phyloP scores from a whole-genome alignment of 805 yeast species.

The Torulaspora microellipsoides region DNA sequence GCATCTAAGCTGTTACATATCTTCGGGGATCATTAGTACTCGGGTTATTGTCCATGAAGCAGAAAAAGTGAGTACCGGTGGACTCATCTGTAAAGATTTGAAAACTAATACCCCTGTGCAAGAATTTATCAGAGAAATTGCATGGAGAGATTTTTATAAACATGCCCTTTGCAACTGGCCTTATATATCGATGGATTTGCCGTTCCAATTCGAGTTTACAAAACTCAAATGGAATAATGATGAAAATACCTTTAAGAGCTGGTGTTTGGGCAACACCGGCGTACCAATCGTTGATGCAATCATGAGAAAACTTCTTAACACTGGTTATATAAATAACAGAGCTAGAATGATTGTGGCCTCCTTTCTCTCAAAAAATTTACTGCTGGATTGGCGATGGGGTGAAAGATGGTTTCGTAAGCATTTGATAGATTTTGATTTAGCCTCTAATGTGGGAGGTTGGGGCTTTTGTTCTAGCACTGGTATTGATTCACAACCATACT shows the following conservation, averaged over 20 bases:
- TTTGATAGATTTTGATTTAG: constrained; percentile 49
- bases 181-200: constrained; percentile 45
- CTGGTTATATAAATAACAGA: constrained; percentile 52
- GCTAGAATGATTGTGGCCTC: constrained; percentile 52
- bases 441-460: constrained; percentile 58
- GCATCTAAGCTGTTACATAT: constrained; percentile 42
- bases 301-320: constrained; percentile 48
- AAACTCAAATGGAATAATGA: constrained; percentile 44
- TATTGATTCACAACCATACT: constrained; percentile 53
- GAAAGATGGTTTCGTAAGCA: constrained; percentile 47
- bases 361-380: constrained; percentile 46
- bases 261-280: constrained; percentile 55
- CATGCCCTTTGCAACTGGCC: constrained; percentile 50
- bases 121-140: constrained; percentile 49
- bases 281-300: constrained; percentile 55
- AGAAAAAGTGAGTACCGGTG: constrained; percentile 24
- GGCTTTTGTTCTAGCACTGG: constrained; percentile 51
- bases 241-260: constrained; percentile 39
- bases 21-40: constrained; percentile 45
- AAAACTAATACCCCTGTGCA: constrained; percentile 36
- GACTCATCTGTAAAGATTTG: constrained; percentile 18
- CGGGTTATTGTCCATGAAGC: constrained; percentile 37
- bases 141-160: constrained; percentile 56
- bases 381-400: constrained; percentile 54
- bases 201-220: constrained; percentile 42